Base-by-base conservation (phyloP, 2,329 filamentous ascomycete species). In the Westerdykella aurantiaca region DNA sequence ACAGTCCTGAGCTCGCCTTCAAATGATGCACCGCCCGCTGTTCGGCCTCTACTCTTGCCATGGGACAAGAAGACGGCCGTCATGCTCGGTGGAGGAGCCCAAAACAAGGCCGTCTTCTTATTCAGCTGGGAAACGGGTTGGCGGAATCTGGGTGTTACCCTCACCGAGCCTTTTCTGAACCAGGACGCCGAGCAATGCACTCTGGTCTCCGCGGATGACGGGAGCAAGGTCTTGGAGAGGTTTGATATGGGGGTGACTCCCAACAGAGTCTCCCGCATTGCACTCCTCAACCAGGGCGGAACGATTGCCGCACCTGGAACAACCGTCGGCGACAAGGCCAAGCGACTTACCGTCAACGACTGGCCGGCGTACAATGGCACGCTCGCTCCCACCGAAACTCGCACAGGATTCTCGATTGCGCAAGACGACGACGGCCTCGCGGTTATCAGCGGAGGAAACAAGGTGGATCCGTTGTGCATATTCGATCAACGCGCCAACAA, bases 291-390 rank as follows among this genome's bases (percentile, higher is more conserved):
- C 49, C 75, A 76, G 10, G 72, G 75, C 34, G 86, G 85, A 13
- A 51, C 61, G 12, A 61, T 72, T 10, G 74, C 73, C 31, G 54
- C 62, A n/a, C 68, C 72, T 31, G 76, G 75, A 31, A 62, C 74
- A 60, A 48, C 76, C 66, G 35, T 78, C 73, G 60, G 69, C 55
- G 55, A 51, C 35, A 70, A 69, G 39, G 57, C 58, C 46, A 78
- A 73, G 60, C 68, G 78, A 50, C 71, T 86, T 23, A 82, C 80
- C 1, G 61, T 82, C 21, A 70, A 69, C 17, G 72, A 82, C 56
- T 94, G 88, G 81, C 89, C 90, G 2, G 59, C 74, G 3, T 96
- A 96, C 67, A 90, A 96, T 67, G 75, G 72, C 41, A 85, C 82
- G 1, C 68, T 83, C 34, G 90, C 86, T 0, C 86, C 90, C 0